Base-by-base conservation (phyloP, 805 yeast species). In the Brettanomyces anomalus region DNA sequence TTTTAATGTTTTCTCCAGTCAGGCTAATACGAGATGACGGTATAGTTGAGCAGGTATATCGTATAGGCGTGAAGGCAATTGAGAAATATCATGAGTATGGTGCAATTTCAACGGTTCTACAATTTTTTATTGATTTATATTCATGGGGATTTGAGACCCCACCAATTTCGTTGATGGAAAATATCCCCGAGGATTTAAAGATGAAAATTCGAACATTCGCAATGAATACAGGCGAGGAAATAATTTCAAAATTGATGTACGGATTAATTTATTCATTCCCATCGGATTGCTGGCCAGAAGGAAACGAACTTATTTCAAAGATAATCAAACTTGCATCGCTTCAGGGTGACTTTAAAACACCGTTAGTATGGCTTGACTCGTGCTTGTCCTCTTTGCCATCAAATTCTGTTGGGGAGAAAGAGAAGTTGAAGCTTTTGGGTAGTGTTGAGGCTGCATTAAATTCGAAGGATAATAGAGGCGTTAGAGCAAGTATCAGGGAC, bases 141-240 rank as follows among this genome's bases (percentile, higher is more conserved):
- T 76, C 88, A 5, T 89, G 94, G 90, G 96, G 95, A 1, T 76
- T 81, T 49, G 81, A 74, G 21, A 67, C 74, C 8, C 88, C 96
- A 2, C 96, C 96, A 4, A 71, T 85, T 16, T 81, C 95, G 6
- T 72, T 81, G 34, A 71, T 74, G 42, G 71, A 69, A 21, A 75
- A 79, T 36, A 80, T 83, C 10, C 70, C 66, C n/a, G 68, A 67
- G 35, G 48, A 50, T 36, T 73, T 84, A 49, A 72, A 75, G 44
- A 55, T 60, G 19, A 69, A 71, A 37, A 67, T 81, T 18, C 57
- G 73, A 40, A 60, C 62, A 31, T 66, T 79, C 35, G 60, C 81
- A 32, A 60, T 70, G 26, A 59, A 65, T 40, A 67, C 77, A 36
- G 95, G 95, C 33, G 74, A 72, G 36, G 62, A 67, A 24, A 61